Conservation (phyloP, 495 filamentous ascomycete genomes). For the Pseudomonodictys pantanalensis region DNA sequence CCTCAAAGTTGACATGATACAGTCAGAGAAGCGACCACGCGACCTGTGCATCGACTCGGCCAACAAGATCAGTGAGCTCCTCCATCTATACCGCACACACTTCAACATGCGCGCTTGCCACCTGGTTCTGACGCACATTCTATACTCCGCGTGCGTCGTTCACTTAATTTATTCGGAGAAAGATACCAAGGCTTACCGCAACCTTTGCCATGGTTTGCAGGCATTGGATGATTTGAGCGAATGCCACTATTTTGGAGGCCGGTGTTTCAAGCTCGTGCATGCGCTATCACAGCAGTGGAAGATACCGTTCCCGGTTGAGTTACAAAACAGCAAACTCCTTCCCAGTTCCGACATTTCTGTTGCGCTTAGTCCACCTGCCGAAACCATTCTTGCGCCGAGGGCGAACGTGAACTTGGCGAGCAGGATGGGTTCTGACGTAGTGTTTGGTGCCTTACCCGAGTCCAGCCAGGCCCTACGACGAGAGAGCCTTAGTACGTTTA, state of each 20-base stretch:
- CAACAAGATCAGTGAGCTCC: constrained; percentile 57
- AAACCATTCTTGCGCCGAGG: not conserved
- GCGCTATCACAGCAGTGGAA: constrained; percentile 57
- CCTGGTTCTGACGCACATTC: constrained; percentile 58
- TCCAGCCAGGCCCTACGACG: not conserved
- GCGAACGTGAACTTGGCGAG: not conserved
- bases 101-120: constrained; percentile 58
- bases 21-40: constrained; percentile 57
- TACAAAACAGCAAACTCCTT: constrained; percentile 13
- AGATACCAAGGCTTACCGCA: constrained; percentile 6
- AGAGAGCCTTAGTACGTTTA: not conserved
- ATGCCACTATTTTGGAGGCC: constrained; percentile 58
- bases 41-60: constrained; percentile 62
- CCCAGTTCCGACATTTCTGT: not conserved
- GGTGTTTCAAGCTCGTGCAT: constrained; percentile 56
- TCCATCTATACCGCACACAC: constrained; percentile 56
- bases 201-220: constrained; percentile 40
- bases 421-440: not conserved
- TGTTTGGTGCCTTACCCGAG: not conserved
- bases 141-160: constrained; percentile 57
- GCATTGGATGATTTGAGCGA: constrained; percentile 56
- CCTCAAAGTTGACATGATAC: constrained; percentile 57
- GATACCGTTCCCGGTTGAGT: constrained; percentile 41
- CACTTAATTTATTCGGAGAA: constrained; percentile 48
- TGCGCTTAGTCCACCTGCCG: constrained; percentile 7